These are phyloP conservation scores for Clonostachys byssicola DNA, from an alignment of 2,329 filamentous ascomycete species.

Conservation along the genomic window DNA sequence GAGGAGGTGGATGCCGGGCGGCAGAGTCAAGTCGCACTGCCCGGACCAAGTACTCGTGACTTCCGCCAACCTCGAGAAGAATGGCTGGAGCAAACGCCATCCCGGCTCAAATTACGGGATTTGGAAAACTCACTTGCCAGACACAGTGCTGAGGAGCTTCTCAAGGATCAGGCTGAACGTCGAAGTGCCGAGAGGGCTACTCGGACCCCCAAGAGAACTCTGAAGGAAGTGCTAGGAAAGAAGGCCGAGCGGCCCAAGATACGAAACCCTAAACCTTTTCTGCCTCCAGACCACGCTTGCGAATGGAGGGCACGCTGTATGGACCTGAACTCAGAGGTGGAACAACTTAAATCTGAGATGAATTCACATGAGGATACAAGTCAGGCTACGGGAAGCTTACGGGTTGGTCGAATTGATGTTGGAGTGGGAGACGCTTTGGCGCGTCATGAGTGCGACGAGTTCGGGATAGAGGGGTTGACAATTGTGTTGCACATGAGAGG, in stretches of 20 bases:
- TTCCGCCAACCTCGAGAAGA: neutral
- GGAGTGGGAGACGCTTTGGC: slow-evolving; percentile 8
- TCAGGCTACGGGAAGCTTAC: slow-evolving; percentile 3
- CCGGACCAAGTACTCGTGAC: neutral
- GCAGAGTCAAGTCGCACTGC: too few relatives aligned
- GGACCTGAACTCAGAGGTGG: slow-evolving; percentile 32
- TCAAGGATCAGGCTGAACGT: neutral
- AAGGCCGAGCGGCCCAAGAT: slow-evolving; percentile 7
- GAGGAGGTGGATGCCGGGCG: too few relatives aligned
- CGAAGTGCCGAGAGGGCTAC: neutral
- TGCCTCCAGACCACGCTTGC: slow-evolving; percentile 32
- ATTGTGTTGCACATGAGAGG: slow-evolving; percentile 45
- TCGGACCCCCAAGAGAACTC: slow-evolving; percentile 2
- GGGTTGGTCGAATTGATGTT: slow-evolving; percentile 7
- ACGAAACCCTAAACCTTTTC: slow-evolving; percentile 24
- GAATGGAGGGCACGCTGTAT: slow-evolving; percentile 35
- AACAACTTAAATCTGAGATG: slow-evolving; percentile 32
- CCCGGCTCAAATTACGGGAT: neutral
- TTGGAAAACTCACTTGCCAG: neutral
- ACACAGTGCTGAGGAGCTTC: neutral
- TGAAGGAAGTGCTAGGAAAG: neutral
- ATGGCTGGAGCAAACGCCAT: neutral
- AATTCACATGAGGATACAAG: slow-evolving; percentile 3
- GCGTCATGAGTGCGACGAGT: slow-evolving; percentile 22
- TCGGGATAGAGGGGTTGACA: slow-evolving; percentile 42